Base-by-base conservation (phyloP, 2,329 filamentous ascomycete genomes). In the Sclerotinia glacialis region DNA sequence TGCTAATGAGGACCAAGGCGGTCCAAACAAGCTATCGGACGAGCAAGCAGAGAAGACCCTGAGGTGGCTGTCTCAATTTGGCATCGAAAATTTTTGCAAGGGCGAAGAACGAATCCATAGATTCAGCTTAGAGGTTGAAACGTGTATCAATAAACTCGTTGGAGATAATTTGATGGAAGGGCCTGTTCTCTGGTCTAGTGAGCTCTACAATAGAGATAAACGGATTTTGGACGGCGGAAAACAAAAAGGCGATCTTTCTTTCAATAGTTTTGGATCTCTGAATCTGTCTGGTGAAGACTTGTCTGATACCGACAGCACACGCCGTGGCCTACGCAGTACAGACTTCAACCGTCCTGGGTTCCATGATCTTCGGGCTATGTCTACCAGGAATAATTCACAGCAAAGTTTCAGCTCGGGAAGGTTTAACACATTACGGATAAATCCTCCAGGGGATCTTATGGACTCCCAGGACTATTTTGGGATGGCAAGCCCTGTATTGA, bases 41-140 rank as follows among this genome's bases (percentile, higher is more conserved):
- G 92, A 97, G 65, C 95, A 98, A 77, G 89, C 93, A 0, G 92
- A 96, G 62, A 88, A 93, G 71, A 97, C 93, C 0, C 81, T 85
- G 26, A 86, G 87, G 66, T 99, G 94, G 92, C 82, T 98, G 64
- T 87, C 90, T 59, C 87, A 90, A 71, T 89, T 89, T 70, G 87
- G 88, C 18, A 89, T 98, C 42, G 92, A 96, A 76, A 97, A 97
- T 74, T 94, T 98, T 72, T 99, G 95, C 78, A 89, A 88, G 72
- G 95, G 94, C 7, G 95, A 99, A 76, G 95, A 99, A 78, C 83
- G 95, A 61, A 94, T 99, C 46, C 95, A 98, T 76, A 88, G 93
- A 14, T 95, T 99, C 77, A 95, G 90, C 75, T 90, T 93, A 71
- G 95, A 98, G 76, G 85, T 98, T 37, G 90, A 94, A 73, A 90